These are phyloP conservation scores for Podila epigama DNA, from an alignment of 192 early-diverging fungal species.

Conservation along the genomic window DNA sequence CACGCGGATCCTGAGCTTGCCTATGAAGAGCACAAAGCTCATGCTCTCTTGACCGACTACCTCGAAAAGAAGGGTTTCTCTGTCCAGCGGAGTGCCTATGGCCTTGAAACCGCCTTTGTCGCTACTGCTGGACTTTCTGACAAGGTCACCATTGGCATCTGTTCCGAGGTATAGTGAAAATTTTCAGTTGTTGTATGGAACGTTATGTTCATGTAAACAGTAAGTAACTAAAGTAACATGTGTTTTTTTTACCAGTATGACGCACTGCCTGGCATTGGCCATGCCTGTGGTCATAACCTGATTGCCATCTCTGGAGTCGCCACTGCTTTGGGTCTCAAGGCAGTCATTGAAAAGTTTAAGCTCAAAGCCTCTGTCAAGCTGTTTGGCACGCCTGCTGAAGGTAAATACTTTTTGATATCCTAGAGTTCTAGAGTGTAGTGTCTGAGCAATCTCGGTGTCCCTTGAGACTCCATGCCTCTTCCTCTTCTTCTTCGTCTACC, in stretches of 20 bases:
- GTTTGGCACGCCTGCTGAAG: slow-evolving; percentile 84
- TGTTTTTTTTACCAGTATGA: slow-evolving; percentile 56
- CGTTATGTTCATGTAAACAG: too few species aligned
- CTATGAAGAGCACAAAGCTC: slow-evolving; percentile 64
- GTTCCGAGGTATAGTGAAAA: slow-evolving; percentile 27
- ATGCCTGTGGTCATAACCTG: slow-evolving; percentile 77
- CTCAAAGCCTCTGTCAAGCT: slow-evolving; percentile 68
- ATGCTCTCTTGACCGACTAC: slow-evolving; percentile 68
- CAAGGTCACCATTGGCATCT: slow-evolving; percentile 42
- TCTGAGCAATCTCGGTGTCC: too few species aligned
- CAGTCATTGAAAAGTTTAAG: slow-evolving; percentile 47
- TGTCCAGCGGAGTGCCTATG: slow-evolving; percentile 65
- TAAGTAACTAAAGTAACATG: too few species aligned
- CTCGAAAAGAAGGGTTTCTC: slow-evolving; percentile 69
- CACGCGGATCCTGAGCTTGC: slow-evolving; percentile 68
- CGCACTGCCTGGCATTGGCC: slow-evolving; percentile 70
- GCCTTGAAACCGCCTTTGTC: slow-evolving; percentile 77
- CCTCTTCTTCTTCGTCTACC: too few species aligned
- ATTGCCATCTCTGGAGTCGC: slow-evolving; percentile 77
- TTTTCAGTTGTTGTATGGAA: not conserved
- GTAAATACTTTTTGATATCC: slow-evolving; percentile 11
- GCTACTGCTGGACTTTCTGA: slow-evolving; percentile 52
- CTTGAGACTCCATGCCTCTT: too few species aligned
- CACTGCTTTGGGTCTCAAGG: slow-evolving; percentile 60
- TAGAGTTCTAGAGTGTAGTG: not conserved